Conservation (phyloP, 352 stramenopile species). For the Phytopythium litorale region DNA sequence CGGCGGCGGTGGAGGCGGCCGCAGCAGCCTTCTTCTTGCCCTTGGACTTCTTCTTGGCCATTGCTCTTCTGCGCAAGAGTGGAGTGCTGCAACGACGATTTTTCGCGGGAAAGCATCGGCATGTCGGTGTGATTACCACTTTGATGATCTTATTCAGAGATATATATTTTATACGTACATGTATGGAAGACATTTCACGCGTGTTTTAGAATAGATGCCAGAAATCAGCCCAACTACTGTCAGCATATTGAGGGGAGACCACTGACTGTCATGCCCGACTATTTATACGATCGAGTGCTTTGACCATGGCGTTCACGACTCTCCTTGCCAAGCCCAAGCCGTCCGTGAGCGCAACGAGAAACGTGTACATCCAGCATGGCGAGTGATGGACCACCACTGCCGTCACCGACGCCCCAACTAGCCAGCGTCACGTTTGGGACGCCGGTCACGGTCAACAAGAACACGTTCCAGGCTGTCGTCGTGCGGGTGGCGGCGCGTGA, state of each 20-base stretch:
- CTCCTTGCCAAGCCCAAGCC: not conserved
- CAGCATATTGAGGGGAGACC: no score
- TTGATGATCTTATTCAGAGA: not conserved
- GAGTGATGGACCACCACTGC: not conserved
- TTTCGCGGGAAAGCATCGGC: conserved; percentile 2
- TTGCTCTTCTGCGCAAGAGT: not conserved
- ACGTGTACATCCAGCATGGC: not conserved
- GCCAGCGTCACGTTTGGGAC: conserved; percentile 30
- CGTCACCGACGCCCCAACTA: not conserved
- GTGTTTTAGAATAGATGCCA: no score
- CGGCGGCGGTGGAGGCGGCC: not conserved
- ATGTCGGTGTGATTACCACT: not conserved
- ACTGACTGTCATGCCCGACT: not conserved
- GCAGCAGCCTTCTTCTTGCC: conserved; percentile 9
- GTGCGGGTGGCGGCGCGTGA: conserved; percentile 26
- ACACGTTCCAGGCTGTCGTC: conserved; percentile 65
- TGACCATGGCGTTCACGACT: not conserved
- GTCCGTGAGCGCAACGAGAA: not conserved
- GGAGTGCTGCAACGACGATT: not conserved
- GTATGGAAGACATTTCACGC: no score
- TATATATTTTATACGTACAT: no score
- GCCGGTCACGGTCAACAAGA: conserved; percentile 63
- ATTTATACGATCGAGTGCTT: not conserved
- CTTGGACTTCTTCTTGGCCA: conserved; percentile 28
- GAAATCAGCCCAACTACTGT: not conserved